A percentile compares a stretch with the other conserved stretches of the same genome.
phyloP scores from a whole-genome alignment of 345 rosid species.

The Psidium friedrichsthalianum region DNA sequence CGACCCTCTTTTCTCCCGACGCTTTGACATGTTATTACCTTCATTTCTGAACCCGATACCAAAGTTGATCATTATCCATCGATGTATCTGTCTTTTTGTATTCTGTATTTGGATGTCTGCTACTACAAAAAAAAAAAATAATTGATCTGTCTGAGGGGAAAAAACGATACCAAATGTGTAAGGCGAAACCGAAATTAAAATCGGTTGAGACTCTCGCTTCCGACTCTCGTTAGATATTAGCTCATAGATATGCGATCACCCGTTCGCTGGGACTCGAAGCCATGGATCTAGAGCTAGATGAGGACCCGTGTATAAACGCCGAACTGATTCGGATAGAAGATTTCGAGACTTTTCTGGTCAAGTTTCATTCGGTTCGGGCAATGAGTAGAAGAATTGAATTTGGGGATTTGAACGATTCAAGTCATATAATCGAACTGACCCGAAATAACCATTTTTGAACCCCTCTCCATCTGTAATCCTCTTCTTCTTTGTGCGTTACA shows the following conservation, averaged over 20 bases:
- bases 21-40: neutral
- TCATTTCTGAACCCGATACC: neutral
- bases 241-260: neutral
- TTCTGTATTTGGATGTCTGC: neutral
- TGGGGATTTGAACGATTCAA: neutral
- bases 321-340: neutral
- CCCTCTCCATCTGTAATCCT: neutral
- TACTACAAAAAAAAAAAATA: neutral
- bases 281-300: neutral
- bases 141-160: neutral
- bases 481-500: neutral
- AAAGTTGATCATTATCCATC: neutral
- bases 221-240: neutral
- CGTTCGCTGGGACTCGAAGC: neutral
- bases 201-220: neutral
- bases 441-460: neutral
- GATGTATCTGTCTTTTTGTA: neutral
- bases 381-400: neutral
- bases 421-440: neutral
- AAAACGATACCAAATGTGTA: neutral
- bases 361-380: neutral
- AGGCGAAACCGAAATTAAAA: neutral
- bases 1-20: neutral
- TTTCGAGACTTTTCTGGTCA: neutral
- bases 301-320: neutral